Base-by-base conservation (phyloP, 495 filamentous ascomycete species). In the Hypoxylon lienhwacheense region DNA sequence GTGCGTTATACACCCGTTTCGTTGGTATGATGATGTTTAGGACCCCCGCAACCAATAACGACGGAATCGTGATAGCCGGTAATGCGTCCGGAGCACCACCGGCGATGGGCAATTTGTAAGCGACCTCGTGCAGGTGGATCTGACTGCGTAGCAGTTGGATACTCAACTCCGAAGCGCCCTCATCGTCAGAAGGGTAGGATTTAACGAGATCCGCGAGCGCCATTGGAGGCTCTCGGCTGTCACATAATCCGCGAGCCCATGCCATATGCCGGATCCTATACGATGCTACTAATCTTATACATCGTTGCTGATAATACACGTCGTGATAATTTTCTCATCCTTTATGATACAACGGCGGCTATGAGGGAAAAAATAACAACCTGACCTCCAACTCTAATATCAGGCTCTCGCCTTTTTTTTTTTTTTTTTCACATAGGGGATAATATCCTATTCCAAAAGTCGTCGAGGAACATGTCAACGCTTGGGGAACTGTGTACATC, bases 31-130 rank as follows among this genome's bases (percentile, higher is more conserved):
- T 74, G 67, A 44, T 72, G 68, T 61, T 75, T n/a, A n/a, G 31
- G 59, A 67, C 16, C 70, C 70, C 61, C 68, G 67, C 71, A 79
- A n/a, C 72, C 46, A 75, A 41, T 25, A 75, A 53, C 3, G 71
- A 70, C 70, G 71, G 73, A 22, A 72, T 49, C 65, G 73, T 70
- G 36, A 68, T 76, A 33, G 73, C 70, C 17, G 70, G 70, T n/a
- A 73, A 57, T 29, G 67, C 53, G 6, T 69, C 60, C 8, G 65
- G 49, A 12, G 53, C 54, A 32, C 65, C 46, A 11, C 54, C 24
- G 22, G 52, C 53, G 21, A 67, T 41, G 40, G 70, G 67, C 37
- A 70, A 54, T 42, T 71, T 73, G 56, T 73, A 73, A 34, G 73
- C 71, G 8, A 74, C 73, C 14, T 70, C 66, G 51, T 75, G 74